Conservation (phyloP, 1,139 yeast species). For the Hansenula sp. region DNA sequence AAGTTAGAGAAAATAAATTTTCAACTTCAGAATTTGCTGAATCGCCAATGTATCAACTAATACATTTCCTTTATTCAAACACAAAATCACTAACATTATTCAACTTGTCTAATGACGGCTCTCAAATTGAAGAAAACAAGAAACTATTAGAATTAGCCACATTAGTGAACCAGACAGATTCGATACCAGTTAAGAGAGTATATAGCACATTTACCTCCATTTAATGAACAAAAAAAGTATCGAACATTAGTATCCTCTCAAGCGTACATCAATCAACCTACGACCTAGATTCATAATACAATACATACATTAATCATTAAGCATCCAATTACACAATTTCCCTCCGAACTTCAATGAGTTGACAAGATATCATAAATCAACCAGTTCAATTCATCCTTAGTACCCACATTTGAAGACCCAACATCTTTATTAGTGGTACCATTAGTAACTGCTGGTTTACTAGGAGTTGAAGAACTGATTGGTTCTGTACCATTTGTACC, state of each 20-base stretch:
- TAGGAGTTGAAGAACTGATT: not conserved
- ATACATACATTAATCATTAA: not conserved
- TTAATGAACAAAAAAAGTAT: not conserved
- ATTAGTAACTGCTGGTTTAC: not conserved
- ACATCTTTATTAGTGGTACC: not conserved
- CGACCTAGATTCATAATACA: too few species aligned
- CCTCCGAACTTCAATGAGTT: not conserved
- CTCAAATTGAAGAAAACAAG: conserved; percentile 7
- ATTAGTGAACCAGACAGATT: conserved; percentile 19
- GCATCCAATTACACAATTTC: not conserved
- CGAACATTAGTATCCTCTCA: too few species aligned
- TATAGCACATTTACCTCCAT: conserved; percentile 3
- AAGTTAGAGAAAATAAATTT: conserved; percentile 8
- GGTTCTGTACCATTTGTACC: not conserved
- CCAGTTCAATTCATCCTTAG: conserved; percentile 69
- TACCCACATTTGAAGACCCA: conserved; percentile 41
- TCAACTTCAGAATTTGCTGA: conserved; percentile 12
- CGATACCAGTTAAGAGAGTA: conserved; percentile 21
- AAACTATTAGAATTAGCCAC: conserved; percentile 17
- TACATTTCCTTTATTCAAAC: conserved; percentile 21
- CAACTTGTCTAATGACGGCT: conserved; percentile 8
- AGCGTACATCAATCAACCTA: too few species aligned
- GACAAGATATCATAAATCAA: conserved; percentile 53
- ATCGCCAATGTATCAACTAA: conserved; percentile 17
- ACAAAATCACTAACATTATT: conserved; percentile 26